A percentile compares a stretch with the other conserved stretches of the same genome.
Evolutionary conservation across 805 yeast genomes (phyloP).

Genomic region (Candida ficus): DNA sequence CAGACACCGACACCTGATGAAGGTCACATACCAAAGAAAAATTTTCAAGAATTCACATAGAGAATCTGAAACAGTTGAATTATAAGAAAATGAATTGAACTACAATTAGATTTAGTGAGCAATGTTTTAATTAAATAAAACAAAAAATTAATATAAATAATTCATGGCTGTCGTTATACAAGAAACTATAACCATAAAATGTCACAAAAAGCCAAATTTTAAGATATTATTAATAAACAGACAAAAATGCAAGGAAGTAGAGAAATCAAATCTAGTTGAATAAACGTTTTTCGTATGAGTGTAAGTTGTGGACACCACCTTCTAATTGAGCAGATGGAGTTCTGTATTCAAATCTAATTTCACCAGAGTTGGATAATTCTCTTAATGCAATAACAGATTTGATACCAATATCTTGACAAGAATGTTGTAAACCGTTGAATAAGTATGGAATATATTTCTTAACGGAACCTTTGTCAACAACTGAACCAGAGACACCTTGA

Average conservation of each 20-base stretch:
- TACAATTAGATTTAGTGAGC: neutral
- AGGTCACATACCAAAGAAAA: no score
- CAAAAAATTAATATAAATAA: slow-evolving; percentile 2
- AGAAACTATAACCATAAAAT: neutral
- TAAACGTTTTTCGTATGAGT: slow-evolving; percentile 95
- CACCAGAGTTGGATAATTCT: slow-evolving; percentile 56
- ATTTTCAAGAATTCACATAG: no score
- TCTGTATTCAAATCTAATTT: slow-evolving; percentile 91
- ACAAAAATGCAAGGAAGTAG: slow-evolving; percentile 1
- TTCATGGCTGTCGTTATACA: slow-evolving; percentile 4
- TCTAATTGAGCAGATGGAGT: slow-evolving; percentile 98
- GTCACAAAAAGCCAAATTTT: neutral
- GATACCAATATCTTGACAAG: slow-evolving; percentile 97
- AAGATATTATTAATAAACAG: neutral
- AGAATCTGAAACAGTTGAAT: no score
- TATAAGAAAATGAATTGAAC: no score
- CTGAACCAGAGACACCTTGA: slow-evolving; percentile 97
- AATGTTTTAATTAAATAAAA: no score
- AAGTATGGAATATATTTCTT: slow-evolving; percentile 92
- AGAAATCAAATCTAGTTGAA: slow-evolving; percentile 40
- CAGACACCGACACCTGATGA: no score
- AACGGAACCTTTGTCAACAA: slow-evolving; percentile 94
- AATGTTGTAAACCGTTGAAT: slow-evolving; percentile 94
- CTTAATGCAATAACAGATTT: slow-evolving; percentile 59
- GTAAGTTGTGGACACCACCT: slow-evolving; percentile 96